A percentile compares a stretch with the other conserved stretches of the same genome.
These are phyloP conservation scores for Trichoderma guizhouense DNA, from an alignment of 2,329 filamentous ascomycete species.

Conservation along the genomic window DNA sequence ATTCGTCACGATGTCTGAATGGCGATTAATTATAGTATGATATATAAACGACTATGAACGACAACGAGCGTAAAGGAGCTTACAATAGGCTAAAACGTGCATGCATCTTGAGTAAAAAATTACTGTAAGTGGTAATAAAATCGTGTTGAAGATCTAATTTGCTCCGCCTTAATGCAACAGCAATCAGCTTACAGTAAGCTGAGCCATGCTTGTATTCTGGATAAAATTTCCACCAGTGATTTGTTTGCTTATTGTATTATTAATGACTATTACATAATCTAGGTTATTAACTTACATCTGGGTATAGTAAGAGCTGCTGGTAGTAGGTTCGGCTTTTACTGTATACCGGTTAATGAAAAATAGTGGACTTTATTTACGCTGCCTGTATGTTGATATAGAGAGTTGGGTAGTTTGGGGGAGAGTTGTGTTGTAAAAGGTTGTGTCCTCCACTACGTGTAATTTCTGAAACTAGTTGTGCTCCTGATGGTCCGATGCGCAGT, in stretches of 20 bases:
- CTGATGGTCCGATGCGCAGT: neutral
- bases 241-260: conserved; percentile 1
- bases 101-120: neutral
- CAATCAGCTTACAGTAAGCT: neutral
- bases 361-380: neutral
- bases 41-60: neutral
- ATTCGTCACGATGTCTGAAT: neutral
- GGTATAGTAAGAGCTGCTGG: neutral
- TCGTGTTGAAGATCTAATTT: neutral
- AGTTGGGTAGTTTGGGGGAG: neutral
- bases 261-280: neutral
- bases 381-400: neutral
- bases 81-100: neutral
- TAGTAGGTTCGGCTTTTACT: neutral
- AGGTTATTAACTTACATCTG: neutral
- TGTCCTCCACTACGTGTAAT: neutral
- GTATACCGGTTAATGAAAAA: neutral
- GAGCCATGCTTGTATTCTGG: neutral
- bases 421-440: neutral
- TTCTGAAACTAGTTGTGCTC: neutral
- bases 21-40: neutral
- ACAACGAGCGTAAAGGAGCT: neutral
- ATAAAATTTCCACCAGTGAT: neutral
- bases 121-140: neutral
- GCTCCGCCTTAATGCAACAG: neutral